Conservation (phyloP, 345 rosid species). For the Heritiera littoralis region DNA sequence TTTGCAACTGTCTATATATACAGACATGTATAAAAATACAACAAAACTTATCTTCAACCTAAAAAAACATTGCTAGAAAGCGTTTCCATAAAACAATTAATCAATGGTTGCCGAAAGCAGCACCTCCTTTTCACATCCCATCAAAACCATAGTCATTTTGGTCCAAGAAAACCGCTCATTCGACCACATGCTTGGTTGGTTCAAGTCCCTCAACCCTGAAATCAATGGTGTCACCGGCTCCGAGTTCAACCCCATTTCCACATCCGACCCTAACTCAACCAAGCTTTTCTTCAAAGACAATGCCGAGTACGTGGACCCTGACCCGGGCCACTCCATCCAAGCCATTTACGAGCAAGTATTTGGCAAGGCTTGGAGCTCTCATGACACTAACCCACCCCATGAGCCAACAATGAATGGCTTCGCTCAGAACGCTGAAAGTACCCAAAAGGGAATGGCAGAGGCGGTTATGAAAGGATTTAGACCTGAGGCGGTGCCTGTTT, state of each 20-base stretch:
- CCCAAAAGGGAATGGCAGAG: conserved; percentile 47
- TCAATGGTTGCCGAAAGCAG: conserved; percentile 12
- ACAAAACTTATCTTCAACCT: not conserved
- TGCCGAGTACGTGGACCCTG: conserved; percentile 59
- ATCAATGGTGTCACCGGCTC: conserved; percentile 65
- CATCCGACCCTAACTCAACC: conserved; percentile 53
- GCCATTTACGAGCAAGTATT: conserved; percentile 76
- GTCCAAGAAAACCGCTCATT: conserved; percentile 88
- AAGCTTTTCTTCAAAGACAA: conserved; percentile 42
- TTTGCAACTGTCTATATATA: no score
- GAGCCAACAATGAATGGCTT: conserved; percentile 61
- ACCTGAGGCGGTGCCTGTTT: conserved; percentile 43
- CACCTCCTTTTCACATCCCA: conserved; percentile 43
- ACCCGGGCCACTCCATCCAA: conserved; percentile 74
- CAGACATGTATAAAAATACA: no score
- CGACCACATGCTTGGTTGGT: conserved; percentile 94
- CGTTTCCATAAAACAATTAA: not conserved
- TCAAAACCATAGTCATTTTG: conserved; percentile 73
- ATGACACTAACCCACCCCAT: conserved; percentile 12
- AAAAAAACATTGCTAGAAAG: not conserved
- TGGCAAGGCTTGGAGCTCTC: conserved; percentile 45
- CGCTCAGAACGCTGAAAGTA: conserved; percentile 57
- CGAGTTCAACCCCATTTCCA: conserved; percentile 66
- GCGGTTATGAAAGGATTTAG: conserved; percentile 53
- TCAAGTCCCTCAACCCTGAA: conserved; percentile 56